These are phyloP conservation scores for Diplocarpon rosae DNA, from an alignment of 2,329 filamentous ascomycete species.

Conservation along the genomic window DNA sequence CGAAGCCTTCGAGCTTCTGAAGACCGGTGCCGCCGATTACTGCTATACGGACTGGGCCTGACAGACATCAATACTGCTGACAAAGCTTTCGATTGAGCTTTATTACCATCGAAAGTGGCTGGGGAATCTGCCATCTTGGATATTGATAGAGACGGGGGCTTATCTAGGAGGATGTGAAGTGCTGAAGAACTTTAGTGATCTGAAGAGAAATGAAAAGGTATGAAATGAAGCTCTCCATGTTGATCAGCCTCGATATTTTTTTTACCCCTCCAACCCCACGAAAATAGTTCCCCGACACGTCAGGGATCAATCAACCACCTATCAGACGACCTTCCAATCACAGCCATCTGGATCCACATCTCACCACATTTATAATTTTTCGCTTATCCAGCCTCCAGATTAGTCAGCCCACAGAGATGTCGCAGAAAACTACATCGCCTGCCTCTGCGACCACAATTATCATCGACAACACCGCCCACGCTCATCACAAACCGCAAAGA, in stretches of 20 bases:
- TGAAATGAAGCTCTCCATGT: too few species aligned
- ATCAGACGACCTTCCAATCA: too few species aligned
- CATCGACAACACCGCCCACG: conserved; percentile 16
- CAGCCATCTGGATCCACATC: too few species aligned
- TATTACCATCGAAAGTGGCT: conserved; percentile 18
- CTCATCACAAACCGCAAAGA: conserved; percentile 36
- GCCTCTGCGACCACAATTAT: conserved; percentile 4
- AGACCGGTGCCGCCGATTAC: conserved; percentile 92
- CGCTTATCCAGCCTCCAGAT: not conserved
- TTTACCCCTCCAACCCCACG: too few species aligned
- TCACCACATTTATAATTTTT: not conserved
- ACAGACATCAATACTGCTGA: not conserved
- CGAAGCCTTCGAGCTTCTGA: conserved; percentile 75
- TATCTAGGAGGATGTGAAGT: not conserved
- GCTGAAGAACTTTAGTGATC: too few species aligned
- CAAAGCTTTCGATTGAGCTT: too few species aligned
- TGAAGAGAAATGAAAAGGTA: too few species aligned
- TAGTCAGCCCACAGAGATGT: not conserved
- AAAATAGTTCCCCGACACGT: too few species aligned
- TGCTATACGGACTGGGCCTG: conserved; percentile 68
- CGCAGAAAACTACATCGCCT: not conserved
- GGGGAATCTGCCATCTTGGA: conserved; percentile 21
- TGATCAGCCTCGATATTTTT: too few species aligned
- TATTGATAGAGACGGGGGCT: not conserved
- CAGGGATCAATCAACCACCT: not conserved